A percentile compares a stretch with the other conserved stretches of the same genome.
phyloP scores from a whole-genome alignment of 495 filamentous ascomycete species.

The Wilcoxina mikolae region DNA sequence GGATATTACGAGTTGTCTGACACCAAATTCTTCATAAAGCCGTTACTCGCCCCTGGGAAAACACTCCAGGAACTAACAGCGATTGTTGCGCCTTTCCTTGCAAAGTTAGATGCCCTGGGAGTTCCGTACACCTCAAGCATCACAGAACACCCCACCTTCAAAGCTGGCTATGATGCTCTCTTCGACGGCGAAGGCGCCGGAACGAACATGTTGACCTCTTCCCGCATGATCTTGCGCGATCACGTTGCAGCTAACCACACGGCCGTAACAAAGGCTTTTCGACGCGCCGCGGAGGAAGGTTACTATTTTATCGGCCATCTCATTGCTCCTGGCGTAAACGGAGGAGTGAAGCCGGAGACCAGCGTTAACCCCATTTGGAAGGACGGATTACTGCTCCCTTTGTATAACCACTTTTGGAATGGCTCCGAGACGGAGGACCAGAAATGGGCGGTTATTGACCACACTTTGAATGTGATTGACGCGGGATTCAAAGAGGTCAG shows the following conservation, averaged over 20 bases:
- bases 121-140: conserved; percentile 29
- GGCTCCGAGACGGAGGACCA: conserved; percentile 5
- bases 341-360: conserved; percentile 11
- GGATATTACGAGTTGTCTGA: conserved; percentile 25
- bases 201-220: conserved; percentile 34
- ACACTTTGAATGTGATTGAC: conserved; percentile 20
- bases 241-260: conserved; percentile 34
- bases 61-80: conserved; percentile 31
- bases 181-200: conserved; percentile 36
- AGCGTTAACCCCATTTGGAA: conserved; percentile 26
- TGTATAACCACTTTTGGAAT: conserved; percentile 2
- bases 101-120: conserved; percentile 31
- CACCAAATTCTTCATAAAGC: conserved; percentile 27
- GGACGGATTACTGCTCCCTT: conserved; percentile 11
- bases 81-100: conserved; percentile 35
- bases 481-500: conserved; percentile 20
- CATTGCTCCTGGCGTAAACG: conserved; percentile 34
- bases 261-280: conserved; percentile 32
- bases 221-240: conserved; percentile 33
- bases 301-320: conserved; percentile 38
- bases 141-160: conserved; percentile 33
- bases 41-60: conserved; percentile 36
- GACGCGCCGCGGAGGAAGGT: conserved; percentile 16
- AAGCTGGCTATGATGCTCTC: conserved; percentile 35
- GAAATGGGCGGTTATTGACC: conserved; percentile 15